Conservation (phyloP, 768 basidiomycete genomes). For the Tricholoma terreum region DNA sequence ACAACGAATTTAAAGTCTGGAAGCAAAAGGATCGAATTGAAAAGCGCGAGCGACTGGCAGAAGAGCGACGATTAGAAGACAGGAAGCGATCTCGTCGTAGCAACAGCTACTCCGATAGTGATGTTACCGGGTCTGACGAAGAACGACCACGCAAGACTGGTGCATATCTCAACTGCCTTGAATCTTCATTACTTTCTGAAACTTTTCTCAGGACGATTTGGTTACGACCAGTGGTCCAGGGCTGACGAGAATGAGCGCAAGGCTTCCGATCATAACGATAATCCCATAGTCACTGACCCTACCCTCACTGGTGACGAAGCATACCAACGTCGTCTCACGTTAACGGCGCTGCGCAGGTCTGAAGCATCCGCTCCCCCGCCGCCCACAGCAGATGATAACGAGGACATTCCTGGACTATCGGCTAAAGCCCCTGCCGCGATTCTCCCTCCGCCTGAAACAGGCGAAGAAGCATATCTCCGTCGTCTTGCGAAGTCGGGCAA, state of each 20-base stretch:
- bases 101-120: constrained; percentile 66
- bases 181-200: constrained; percentile 2
- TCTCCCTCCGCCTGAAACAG: constrained; percentile 38
- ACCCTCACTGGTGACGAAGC: constrained; percentile 75
- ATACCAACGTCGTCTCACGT: constrained; percentile 69
- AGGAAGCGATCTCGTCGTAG: constrained; percentile 54
- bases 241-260: constrained; percentile 41
- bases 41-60: constrained; percentile 60
- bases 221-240: constrained; percentile 53
- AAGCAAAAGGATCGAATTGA: constrained; percentile 75
- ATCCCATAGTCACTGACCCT: constrained; percentile 40
- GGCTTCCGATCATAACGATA: constrained; percentile 22
- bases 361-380: constrained; percentile 21
- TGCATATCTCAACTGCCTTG: constrained; percentile 21
- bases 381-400: constrained; percentile 21
- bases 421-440: constrained; percentile 8
- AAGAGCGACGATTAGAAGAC: constrained; percentile 56
- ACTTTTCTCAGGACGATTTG: constrained; percentile 42
- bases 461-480: constrained; percentile 68
- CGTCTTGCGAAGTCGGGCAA: constrained; percentile 52
- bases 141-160: constrained; percentile 68
- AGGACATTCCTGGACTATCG: constrained; percentile 20
- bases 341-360: constrained; percentile 42
- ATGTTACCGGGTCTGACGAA: constrained; percentile 61
- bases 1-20: constrained; percentile 84